Percentiles rank a stretch among this genome's conserved stretches.
These are phyloP conservation scores for Pholiota microspora DNA, from an alignment of 768 basidiomycete genomes.

Conservation along the genomic window DNA sequence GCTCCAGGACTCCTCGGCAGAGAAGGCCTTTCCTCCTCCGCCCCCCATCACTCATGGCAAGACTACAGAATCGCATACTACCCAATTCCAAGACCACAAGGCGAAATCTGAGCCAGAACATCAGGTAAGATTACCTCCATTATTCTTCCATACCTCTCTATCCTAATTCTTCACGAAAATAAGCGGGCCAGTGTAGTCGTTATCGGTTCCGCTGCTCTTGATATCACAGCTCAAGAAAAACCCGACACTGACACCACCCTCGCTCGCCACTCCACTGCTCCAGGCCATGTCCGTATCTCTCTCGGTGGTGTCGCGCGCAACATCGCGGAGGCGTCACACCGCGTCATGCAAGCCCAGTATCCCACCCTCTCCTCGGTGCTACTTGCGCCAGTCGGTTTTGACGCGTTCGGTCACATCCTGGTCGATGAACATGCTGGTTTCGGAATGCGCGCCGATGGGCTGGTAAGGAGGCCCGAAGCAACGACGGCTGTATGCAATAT, in stretches of 20 bases:
- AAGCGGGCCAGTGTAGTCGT: constrained; percentile 68
- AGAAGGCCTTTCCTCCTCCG: background rate
- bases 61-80: background rate
- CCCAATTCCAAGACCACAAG: background rate
- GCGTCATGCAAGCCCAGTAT: constrained; percentile 42
- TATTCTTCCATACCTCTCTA: no score
- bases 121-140: background rate
- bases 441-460: constrained; percentile 84
- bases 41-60: background rate
- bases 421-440: constrained; percentile 49
- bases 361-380: constrained; percentile 49
- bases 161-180: no score
- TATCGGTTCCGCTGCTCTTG: constrained; percentile 86
- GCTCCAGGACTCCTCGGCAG: background rate
- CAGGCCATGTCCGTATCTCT: constrained; percentile 70
- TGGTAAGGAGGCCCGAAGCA: constrained; percentile 32
- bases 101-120: background rate
- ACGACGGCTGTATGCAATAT: constrained; percentile 86
- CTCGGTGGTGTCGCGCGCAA: constrained; percentile 95
- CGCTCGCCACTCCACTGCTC: constrained; percentile 64
- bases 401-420: constrained; percentile 73
- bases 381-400: constrained; percentile 73
- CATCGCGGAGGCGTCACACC: constrained; percentile 86
- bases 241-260: constrained; percentile 33
- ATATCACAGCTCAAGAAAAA: constrained; percentile 66